Percentiles rank a stretch among this genome's conserved stretches.
phyloP scores from a whole-genome alignment of 441 rosid genomes.

The Corymbia citriodora region DNA sequence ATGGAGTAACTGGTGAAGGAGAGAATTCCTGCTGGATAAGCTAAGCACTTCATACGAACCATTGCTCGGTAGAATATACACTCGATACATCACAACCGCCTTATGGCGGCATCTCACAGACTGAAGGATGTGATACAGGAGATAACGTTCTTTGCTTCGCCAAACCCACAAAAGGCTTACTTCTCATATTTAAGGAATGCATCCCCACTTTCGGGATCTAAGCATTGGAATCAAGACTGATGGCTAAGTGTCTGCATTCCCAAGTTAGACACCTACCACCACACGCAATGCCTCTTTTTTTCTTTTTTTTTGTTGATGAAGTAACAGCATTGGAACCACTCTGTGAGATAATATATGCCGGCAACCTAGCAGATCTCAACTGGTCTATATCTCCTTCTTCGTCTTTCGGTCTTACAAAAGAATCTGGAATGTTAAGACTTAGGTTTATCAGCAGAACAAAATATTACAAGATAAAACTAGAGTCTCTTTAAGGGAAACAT shows the following conservation, averaged over 20 bases:
- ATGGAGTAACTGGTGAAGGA: neutral
- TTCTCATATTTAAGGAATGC: neutral
- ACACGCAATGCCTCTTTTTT: neutral
- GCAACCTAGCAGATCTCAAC: neutral
- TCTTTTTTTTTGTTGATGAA: neutral
- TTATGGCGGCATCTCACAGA: neutral
- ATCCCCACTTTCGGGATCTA: neutral
- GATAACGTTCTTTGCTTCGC: neutral
- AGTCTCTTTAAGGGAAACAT: neutral
- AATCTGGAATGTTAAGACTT: neutral
- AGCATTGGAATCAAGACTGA: neutral
- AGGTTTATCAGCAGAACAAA: neutral
- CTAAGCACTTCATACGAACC: neutral
- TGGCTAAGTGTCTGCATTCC: neutral
- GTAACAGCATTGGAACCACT: neutral
- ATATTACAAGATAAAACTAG: neutral
- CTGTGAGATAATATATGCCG: neutral
- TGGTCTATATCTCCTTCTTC: neutral
- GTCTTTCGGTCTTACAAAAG: fast-evolving
- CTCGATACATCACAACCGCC: neutral
- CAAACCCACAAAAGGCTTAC: neutral
- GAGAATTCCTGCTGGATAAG: neutral
- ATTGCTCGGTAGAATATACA: neutral
- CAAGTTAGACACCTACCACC: neutral
- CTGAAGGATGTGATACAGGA: neutral